Evolutionary conservation across 2,329 filamentous ascomycete genomes (phyloP).

Genomic region (Penicillium concentricum): DNA sequence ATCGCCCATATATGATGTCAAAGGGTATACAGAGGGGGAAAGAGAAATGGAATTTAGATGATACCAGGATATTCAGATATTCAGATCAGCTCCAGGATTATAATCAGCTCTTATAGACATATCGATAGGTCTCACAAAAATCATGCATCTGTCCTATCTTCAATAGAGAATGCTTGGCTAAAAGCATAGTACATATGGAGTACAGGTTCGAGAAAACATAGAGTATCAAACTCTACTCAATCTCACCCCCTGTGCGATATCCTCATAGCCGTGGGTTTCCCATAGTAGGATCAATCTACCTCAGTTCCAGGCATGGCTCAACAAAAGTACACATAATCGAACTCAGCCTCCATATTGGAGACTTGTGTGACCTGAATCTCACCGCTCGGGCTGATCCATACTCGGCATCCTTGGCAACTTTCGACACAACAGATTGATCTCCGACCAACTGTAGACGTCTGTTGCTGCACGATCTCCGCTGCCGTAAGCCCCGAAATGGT

Average conservation of each 20-base stretch:
- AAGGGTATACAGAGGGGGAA: not conserved
- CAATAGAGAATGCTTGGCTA: constrained; percentile 10
- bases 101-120: not conserved
- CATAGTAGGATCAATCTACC: not conserved
- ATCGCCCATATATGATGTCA: constrained; percentile 12
- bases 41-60: not conserved
- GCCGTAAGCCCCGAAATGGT: constrained; percentile 6
- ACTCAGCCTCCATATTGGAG: constrained; percentile 3
- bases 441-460: constrained; percentile 18
- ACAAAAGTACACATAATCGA: constrained; percentile 3
- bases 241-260: not conserved
- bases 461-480: constrained; percentile 18
- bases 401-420: constrained; percentile 22
- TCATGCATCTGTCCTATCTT: not conserved
- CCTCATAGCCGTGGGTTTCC: not conserved
- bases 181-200: not conserved
- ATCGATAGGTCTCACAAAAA: constrained; percentile 1
- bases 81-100: not conserved
- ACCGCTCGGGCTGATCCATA: constrained; percentile 19
- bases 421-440: constrained; percentile 13
- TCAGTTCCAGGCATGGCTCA: not conserved
- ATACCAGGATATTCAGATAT: not conserved
- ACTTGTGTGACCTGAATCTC: constrained; percentile 15
- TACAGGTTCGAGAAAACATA: not conserved
- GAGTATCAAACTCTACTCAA: not conserved